phyloP scores from a whole-genome alignment of 129 eudicot genomes.

The Ambrosia trifida region DNA sequence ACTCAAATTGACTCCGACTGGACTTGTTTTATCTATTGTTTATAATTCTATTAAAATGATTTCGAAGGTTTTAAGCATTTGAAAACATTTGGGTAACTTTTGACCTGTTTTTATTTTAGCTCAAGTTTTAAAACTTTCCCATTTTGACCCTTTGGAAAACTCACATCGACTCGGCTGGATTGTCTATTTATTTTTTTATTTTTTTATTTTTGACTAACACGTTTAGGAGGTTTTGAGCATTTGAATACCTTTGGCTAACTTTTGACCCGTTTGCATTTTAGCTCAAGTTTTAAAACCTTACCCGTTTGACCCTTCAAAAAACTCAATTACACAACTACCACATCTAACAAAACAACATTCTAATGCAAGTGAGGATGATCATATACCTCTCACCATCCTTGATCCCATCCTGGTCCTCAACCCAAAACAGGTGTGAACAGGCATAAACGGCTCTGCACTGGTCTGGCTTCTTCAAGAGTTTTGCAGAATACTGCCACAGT shows the following conservation, averaged over 20 bases:
- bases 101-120: neutral
- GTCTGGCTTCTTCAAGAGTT: constrained; percentile 97
- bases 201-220: neutral
- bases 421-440: constrained; percentile 98
- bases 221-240: neutral
- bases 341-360: constrained; percentile 2
- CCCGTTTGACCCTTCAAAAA: neutral
- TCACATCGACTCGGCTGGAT: neutral
- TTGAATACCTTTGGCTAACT: neutral
- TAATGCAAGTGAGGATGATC: constrained; percentile 12
- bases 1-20: no score
- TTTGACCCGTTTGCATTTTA: neutral
- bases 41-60: neutral
- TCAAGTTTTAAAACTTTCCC: neutral
- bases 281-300: neutral
- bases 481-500: constrained; percentile 75
- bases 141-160: neutral
- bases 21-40: no score
- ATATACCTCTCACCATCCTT: constrained; percentile 94
- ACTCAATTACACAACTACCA: neutral
- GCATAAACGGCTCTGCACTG: constrained; percentile 99
- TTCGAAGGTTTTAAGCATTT: neutral
- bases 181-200: no score
- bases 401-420: constrained; percentile 74
- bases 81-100: neutral